Conservation (phyloP, 2,329 filamentous ascomycete genomes). For the Ascochyta rabiei region DNA sequence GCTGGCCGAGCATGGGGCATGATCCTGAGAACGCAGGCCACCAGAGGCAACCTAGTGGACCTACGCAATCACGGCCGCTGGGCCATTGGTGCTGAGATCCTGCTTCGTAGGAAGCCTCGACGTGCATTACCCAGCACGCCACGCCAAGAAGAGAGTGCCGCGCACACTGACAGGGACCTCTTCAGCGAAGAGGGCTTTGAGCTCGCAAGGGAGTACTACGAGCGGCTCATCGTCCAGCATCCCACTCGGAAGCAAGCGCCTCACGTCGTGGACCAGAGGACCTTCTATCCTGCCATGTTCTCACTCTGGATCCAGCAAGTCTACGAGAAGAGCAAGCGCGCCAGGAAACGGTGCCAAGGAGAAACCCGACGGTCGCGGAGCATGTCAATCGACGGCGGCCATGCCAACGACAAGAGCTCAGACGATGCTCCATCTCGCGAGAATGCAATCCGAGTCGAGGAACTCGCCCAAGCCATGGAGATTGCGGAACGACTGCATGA, state of each 20-base stretch:
- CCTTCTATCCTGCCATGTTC: conserved; percentile 83
- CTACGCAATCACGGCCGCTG: conserved; percentile 73
- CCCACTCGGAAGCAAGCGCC: conserved; percentile 68
- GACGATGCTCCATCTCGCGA: conserved; percentile 23
- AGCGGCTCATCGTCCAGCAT: conserved; percentile 76
- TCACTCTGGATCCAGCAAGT: conserved; percentile 80
- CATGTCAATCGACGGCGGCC: conserved; percentile 18
- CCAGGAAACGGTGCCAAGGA: conserved; percentile 20
- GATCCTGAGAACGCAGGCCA: conserved; percentile 67
- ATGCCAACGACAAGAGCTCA: conserved; percentile 2
- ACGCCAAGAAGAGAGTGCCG: neutral
- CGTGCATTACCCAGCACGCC: neutral
- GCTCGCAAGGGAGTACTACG: conserved; percentile 72
- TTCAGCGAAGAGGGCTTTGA: conserved; percentile 58
- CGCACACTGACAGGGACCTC: conserved; percentile 5
- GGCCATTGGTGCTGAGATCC: conserved; percentile 83
- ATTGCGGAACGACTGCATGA: conserved; percentile 74
- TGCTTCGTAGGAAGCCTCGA: conserved; percentile 63
- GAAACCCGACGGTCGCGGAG: conserved; percentile 10
- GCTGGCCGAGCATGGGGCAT: conserved; percentile 78
- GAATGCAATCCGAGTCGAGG: conserved; percentile 53
- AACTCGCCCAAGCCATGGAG: conserved; percentile 64
- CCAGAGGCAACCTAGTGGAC: conserved; percentile 65
- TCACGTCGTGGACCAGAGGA: conserved; percentile 66
- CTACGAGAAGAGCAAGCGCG: conserved; percentile 63